phyloP scores from a whole-genome alignment of 495 filamentous ascomycete genomes.

The Aspergillus haitiensis region DNA sequence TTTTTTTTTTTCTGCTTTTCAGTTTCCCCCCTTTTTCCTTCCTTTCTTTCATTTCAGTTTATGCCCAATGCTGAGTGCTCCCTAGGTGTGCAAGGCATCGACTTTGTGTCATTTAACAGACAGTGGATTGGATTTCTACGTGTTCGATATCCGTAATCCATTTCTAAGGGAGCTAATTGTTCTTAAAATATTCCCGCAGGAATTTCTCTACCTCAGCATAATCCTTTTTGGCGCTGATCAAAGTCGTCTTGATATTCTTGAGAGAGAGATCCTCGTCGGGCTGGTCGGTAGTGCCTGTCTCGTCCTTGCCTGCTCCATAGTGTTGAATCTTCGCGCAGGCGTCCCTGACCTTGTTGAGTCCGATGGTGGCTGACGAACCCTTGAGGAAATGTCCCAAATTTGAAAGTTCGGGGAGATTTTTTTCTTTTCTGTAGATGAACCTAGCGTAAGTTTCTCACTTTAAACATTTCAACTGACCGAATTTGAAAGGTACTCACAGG shows the following conservation, averaged over 20 bases:
- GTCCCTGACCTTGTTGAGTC: conserved; percentile 88
- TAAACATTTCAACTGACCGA: neutral
- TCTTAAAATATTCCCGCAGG: conserved; percentile 72
- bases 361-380: conserved; percentile 95
- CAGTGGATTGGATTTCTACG: conserved; percentile 15
- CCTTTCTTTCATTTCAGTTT: neutral
- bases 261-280: conserved; percentile 65
- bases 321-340: conserved; percentile 96
- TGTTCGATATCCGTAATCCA: conserved; percentile 17
- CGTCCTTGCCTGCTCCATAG: conserved; percentile 76
- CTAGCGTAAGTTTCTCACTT: conserved; percentile 8
- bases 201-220: conserved; percentile 71
- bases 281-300: conserved; percentile 64
- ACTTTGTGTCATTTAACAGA: conserved; percentile 18
- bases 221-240: conserved; percentile 71
- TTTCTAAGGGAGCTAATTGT: conserved; percentile 8
- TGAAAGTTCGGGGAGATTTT: conserved; percentile 72
- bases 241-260: conserved; percentile 63
- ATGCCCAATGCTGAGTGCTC: neutral
- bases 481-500: conserved; percentile 58
- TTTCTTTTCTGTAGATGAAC: conserved; percentile 51
- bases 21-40: conserved; percentile 7
- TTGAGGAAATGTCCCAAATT: conserved; percentile 92
- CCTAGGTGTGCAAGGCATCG: neutral
- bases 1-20: neutral